Base-by-base conservation (phyloP, 768 basidiomycete genomes). In the Hygrophorus pudorinus region DNA sequence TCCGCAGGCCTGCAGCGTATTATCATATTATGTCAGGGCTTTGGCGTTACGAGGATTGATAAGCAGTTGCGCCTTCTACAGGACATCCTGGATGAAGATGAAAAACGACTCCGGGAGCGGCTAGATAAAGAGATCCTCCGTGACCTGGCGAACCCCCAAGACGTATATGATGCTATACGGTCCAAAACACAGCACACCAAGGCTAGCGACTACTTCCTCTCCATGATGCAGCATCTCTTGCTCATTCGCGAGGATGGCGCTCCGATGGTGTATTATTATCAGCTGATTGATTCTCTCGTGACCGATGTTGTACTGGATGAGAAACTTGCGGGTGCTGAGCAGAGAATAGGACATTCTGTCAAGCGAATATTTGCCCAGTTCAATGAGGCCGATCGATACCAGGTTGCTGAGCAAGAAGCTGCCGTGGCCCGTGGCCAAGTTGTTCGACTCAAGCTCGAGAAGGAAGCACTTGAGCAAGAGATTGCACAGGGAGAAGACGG, bases 281-380 rank as follows among this genome's bases (percentile, higher is more conserved):
- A 89, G 59, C 75, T 99, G 30, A 72, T 99, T 51, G 90, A 97
- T 59, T 81, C 84, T 5, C 70, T 97, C 36, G 77, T 98, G 36
- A 81, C 88, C 37, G 85, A 92, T 57, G 78, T 98, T 47, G 91
- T 98, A 5, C 76, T 94, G 64, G 91, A 93, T 62, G 86, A 89
- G 61, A 91, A 92, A 57, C 71, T 87, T 39, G 78, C 74, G 10
- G 86, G 87, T 12, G 86, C 87, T 10, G 86, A 93, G 51, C 76
- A 81, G 42, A 76, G 90, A 29, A 72, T 94, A 53, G 93, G 92
- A 0, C 79, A 85, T 53, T 91, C 90, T 6, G 93, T 98, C 9
- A 82, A 89, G 51, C 76, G 83, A 36, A 74, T 98, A 45, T 83
- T 96, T 39, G 79, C 86, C 1, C 84, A 85, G 58, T 85, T 97